Evolutionary conservation across 2,329 filamentous ascomycete species (phyloP).

Genomic region (Xylariaceae sp.): DNA sequence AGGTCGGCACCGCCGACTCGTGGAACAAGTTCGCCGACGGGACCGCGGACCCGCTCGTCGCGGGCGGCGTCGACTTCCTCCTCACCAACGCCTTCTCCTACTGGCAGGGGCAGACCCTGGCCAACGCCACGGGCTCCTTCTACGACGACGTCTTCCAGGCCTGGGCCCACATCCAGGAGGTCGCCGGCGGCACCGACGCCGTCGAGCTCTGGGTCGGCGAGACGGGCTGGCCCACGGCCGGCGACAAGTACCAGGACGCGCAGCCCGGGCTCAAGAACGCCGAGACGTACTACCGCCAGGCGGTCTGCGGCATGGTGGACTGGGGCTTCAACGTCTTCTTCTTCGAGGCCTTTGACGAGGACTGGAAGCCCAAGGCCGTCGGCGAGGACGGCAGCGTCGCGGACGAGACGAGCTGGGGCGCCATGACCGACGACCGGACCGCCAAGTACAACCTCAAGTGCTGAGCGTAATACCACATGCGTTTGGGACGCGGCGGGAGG

Average conservation of each 20-base stretch:
- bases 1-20: slow-evolving; percentile 64
- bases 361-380: slow-evolving; percentile 61
- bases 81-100: slow-evolving; percentile 68
- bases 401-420: slow-evolving; percentile 67
- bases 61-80: slow-evolving; percentile 50
- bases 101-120: slow-evolving; percentile 61
- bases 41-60: slow-evolving; percentile 60
- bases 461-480: slow-evolving; percentile 3
- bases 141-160: slow-evolving; percentile 65
- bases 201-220: slow-evolving; percentile 67
- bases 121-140: slow-evolving; percentile 55
- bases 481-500: not conserved
- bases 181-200: slow-evolving; percentile 45
- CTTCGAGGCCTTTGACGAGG: slow-evolving; percentile 71
- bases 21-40: slow-evolving; percentile 71
- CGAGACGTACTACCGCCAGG: slow-evolving; percentile 54
- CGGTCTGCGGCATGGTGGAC: slow-evolving; percentile 58
- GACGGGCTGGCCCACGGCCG: slow-evolving; percentile 62
- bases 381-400: slow-evolving; percentile 59
- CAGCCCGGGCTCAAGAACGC: slow-evolving; percentile 57
- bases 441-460: slow-evolving; percentile 44
- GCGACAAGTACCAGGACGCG: slow-evolving; percentile 57
- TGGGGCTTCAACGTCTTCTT: slow-evolving; percentile 68
- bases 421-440: slow-evolving; percentile 56
- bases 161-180: slow-evolving; percentile 55